These are phyloP conservation scores for Hirsutella rhossiliensis DNA, from an alignment of 2,329 filamentous ascomycete species.

Conservation along the genomic window DNA sequence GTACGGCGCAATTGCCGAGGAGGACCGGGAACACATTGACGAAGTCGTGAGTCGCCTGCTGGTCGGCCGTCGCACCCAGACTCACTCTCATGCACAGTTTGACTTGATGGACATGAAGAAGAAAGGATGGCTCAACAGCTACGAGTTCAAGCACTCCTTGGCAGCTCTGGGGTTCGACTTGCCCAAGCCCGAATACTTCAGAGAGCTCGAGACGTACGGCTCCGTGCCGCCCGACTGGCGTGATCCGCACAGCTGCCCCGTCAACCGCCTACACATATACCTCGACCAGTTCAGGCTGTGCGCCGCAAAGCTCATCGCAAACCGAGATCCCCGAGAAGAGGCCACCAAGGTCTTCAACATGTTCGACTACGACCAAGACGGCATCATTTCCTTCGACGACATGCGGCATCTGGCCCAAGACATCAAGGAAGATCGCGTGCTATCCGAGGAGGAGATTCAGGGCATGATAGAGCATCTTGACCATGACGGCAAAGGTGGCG, in stretches of 20 bases:
- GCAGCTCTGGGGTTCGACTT: constrained; percentile 92
- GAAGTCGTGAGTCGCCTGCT: constrained; percentile 60
- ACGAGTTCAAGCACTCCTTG: constrained; percentile 93
- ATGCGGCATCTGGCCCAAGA: constrained; percentile 79
- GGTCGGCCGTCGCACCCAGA: constrained; percentile 2
- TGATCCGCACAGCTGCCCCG: constrained; percentile 27
- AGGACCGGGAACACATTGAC: constrained; percentile 85
- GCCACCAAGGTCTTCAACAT: constrained; percentile 83
- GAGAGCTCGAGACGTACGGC: constrained; percentile 71
- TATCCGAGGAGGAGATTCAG: constrained; percentile 83
- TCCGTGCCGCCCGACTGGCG: constrained; percentile 52
- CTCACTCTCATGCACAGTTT: constrained; percentile 44
- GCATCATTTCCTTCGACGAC: constrained; percentile 80
- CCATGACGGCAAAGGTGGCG: constrained; percentile 78
- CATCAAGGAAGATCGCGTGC: constrained; percentile 63
- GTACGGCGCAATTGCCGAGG: constrained; percentile 53
- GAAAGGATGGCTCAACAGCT: constrained; percentile 88
- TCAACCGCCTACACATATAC: constrained; percentile 35
- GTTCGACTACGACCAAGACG: constrained; percentile 89
- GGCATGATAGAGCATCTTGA: constrained; percentile 99
- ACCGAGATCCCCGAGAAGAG: constrained; percentile 81
- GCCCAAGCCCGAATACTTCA: constrained; percentile 72
- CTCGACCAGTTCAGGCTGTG: constrained; percentile 49
- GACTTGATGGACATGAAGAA: constrained; percentile 94
- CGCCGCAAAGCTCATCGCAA: constrained; percentile 69